phyloP scores from a whole-genome alignment of 495 filamentous ascomycete genomes.

The Talaromyces proteolyticus region DNA sequence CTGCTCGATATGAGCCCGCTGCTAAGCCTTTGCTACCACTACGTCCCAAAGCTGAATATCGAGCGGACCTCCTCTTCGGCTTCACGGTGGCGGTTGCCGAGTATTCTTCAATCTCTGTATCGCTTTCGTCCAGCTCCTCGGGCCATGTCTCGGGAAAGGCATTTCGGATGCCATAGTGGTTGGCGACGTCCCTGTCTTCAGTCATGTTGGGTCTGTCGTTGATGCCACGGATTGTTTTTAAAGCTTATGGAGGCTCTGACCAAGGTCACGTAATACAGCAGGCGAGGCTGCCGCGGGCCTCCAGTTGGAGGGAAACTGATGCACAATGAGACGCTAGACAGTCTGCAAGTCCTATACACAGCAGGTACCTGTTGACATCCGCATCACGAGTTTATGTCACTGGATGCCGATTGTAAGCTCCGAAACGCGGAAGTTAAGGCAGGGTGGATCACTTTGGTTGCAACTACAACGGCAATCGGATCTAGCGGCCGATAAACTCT shows the following conservation, averaged over 20 bases:
- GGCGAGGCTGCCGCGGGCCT: not conserved
- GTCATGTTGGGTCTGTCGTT: slow-evolving; percentile 32
- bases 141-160: slow-evolving; percentile 86
- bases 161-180: slow-evolving; percentile 80
- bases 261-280: not conserved
- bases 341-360: not conserved
- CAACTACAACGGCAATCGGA: not conserved
- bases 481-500: not conserved
- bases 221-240: too few relatives aligned
- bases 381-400: not conserved
- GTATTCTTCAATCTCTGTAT: slow-evolving; percentile 58
- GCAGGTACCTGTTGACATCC: not conserved
- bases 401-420: not conserved
- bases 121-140: slow-evolving; percentile 66
- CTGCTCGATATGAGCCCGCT: slow-evolving; percentile 63
- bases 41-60: slow-evolving; percentile 78
- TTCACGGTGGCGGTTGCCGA: slow-evolving; percentile 38
- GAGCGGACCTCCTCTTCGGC: slow-evolving; percentile 54
- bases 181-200: slow-evolving; percentile 71
- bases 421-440: slow-evolving; percentile 8
- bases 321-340: not conserved
- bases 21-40: slow-evolving; percentile 60
- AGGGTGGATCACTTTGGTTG: not conserved
- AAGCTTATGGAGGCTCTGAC: too few relatives aligned
- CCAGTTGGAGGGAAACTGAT: not conserved